Conservation (phyloP, 1,284 basidiomycete species). For the Mycena citricolor region DNA sequence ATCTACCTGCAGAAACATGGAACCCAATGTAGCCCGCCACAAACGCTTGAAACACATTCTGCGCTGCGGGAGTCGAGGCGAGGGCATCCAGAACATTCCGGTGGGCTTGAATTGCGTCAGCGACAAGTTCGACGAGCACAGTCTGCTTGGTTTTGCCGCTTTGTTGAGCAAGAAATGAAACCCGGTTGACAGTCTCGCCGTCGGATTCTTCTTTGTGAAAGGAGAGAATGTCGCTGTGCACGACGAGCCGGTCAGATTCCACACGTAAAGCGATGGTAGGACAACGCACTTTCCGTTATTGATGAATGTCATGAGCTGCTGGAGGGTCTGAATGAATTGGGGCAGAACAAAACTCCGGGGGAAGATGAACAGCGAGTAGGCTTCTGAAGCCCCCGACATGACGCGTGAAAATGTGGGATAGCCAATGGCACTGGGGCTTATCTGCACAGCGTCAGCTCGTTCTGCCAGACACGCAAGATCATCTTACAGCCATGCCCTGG, state of each 20-base stretch:
- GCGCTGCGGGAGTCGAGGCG: conserved; percentile 11
- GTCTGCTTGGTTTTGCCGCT: conserved; percentile 24
- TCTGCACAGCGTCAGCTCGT: conserved; percentile 1
- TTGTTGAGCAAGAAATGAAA: conserved; percentile 26
- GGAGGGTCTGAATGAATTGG: conserved; percentile 34
- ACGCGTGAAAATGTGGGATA: conserved; percentile 33
- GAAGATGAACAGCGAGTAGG: conserved; percentile 33
- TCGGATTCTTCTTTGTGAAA: conserved; percentile 35
- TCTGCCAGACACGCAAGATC: conserved; percentile 1
- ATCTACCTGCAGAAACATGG: conserved; percentile 16
- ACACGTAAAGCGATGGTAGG: neutral
- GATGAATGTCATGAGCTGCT: conserved; percentile 30
- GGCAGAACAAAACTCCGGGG: conserved; percentile 27
- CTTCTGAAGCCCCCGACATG: conserved; percentile 31
- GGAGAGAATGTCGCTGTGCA: conserved; percentile 32
- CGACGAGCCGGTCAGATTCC: too few relatives aligned
- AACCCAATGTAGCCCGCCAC: conserved; percentile 15
- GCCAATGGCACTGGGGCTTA: conserved; percentile 19
- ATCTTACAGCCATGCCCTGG: conserved; percentile 24
- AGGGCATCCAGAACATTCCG: conserved; percentile 22
- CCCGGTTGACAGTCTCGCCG: conserved; percentile 28
- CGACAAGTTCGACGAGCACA: conserved; percentile 19
- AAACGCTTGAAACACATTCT: conserved; percentile 13
- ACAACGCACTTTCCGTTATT: conserved; percentile 31
- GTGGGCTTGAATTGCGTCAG: conserved; percentile 22